These are phyloP conservation scores for Aspergillus asperescens DNA, from an alignment of 495 filamentous ascomycete genomes.

Conservation along the genomic window DNA sequence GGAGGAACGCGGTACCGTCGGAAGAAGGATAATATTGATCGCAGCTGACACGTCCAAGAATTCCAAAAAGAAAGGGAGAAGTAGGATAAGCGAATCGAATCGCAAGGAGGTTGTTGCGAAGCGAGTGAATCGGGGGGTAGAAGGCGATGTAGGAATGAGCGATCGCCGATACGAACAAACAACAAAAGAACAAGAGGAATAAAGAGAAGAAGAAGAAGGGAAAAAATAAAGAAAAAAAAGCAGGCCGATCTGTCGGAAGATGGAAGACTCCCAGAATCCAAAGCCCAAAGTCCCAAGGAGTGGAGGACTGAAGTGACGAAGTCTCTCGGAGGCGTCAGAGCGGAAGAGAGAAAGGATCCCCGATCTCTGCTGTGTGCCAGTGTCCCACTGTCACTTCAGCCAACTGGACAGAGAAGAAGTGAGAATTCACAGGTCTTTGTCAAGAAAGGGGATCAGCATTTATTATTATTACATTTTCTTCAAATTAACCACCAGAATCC, in stretches of 20 bases:
- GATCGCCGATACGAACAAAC: neutral
- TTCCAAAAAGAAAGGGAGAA: conserved; percentile 4
- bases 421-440: neutral
- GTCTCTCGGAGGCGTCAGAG: neutral
- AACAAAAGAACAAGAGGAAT: neutral
- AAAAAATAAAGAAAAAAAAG: conserved; percentile 21
- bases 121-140: neutral
- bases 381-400: no score
- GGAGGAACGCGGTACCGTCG: conserved; percentile 5
- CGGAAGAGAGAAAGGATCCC: neutral
- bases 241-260: conserved; percentile 5
- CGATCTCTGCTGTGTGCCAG: neutral
- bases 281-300: conserved; percentile 25
- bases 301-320: conserved; percentile 26
- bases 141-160: conserved; percentile 2
- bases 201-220: conserved; percentile 3
- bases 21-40: conserved; percentile 7
- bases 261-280: neutral
- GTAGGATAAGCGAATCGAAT: conserved; percentile 7
- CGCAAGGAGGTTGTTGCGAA: conserved; percentile 3
- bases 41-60: conserved; percentile 10
- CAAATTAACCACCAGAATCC: neutral
- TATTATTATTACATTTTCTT: neutral
- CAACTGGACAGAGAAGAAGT: neutral
- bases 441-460: conserved; percentile 3